phyloP scores from a whole-genome alignment of 768 basidiomycete species.

The Lactarius vividus region DNA sequence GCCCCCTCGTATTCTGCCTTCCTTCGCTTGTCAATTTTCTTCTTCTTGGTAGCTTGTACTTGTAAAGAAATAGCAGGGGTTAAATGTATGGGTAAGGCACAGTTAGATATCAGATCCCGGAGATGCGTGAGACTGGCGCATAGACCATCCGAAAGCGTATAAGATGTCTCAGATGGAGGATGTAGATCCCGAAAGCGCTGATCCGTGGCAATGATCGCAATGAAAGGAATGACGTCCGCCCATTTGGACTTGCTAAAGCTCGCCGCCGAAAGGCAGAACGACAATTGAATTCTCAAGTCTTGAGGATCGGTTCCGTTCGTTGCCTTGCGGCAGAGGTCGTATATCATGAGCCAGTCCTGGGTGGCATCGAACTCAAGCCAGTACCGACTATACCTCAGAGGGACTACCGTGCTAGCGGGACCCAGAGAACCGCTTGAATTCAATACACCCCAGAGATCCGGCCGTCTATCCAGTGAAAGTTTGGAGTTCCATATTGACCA shows the following conservation, averaged over 20 bases:
- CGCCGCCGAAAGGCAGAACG: constrained; percentile 7
- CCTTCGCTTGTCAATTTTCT: not conserved
- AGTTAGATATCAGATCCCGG: not conserved
- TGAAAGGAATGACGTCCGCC: not conserved
- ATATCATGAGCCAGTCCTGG: constrained; percentile 15
- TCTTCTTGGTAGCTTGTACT: not conserved
- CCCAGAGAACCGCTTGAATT: constrained; percentile 1
- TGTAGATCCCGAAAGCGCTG: not conserved
- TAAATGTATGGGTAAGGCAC: not conserved
- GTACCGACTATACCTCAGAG: constrained; percentile 9
- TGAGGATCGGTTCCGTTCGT: not conserved
- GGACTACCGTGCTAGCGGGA: not conserved
- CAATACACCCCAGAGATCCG: not conserved
- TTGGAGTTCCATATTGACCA: constrained; percentile 7
- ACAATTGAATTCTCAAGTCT: not conserved
- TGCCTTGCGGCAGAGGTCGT: constrained; percentile 6
- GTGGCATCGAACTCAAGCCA: constrained; percentile 16
- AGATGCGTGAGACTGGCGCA: not conserved
- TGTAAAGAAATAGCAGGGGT: not conserved
- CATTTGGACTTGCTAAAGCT: constrained; percentile 8
- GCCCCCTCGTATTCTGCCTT: not conserved
- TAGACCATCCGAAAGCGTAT: constrained; percentile 10
- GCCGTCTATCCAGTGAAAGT: not conserved
- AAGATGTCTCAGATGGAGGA: not conserved
- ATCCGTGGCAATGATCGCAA: constrained; percentile 4